These are phyloP conservation scores for Sphaerostilbella broomeana DNA, from an alignment of 2,329 filamentous ascomycete species.

Conservation along the genomic window DNA sequence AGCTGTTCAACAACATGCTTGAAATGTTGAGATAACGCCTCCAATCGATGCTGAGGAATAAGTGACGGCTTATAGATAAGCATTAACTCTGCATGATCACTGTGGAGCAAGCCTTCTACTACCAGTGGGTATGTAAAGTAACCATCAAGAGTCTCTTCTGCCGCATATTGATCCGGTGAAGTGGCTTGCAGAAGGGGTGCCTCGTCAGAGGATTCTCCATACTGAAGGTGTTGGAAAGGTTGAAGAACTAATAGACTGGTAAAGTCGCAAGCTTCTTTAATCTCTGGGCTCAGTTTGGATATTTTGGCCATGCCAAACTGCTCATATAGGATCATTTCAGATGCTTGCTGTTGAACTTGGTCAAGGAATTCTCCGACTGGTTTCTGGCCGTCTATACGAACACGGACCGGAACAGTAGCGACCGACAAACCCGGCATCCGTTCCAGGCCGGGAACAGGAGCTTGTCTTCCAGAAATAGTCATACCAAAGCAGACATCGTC, in stretches of 20 bases:
- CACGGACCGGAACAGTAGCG: constrained; percentile 12
- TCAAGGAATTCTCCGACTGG: constrained; percentile 9
- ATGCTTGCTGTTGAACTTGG: constrained; percentile 12
- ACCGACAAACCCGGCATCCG: constrained; percentile 15
- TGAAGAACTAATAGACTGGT: constrained; percentile 17
- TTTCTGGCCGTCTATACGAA: constrained; percentile 8
- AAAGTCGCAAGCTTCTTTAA: constrained; percentile 17
- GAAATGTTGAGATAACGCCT: constrained; percentile 8
- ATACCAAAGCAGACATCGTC: constrained; percentile 17
- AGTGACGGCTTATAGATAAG: constrained; percentile 3
- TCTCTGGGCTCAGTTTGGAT: constrained; percentile 12
- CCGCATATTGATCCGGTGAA: not conserved
- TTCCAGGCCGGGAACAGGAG: constrained; percentile 15
- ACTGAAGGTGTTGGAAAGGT: not conserved
- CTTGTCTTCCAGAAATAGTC: constrained; percentile 17
- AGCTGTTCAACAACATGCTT: constrained; percentile 9
- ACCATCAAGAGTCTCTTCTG: constrained; percentile 3
- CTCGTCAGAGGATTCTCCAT: not conserved
- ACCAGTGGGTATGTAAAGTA: constrained; percentile 12
- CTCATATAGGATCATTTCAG: constrained; percentile 16
- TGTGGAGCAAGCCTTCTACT: constrained; percentile 5
- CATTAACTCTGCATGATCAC: constrained; percentile 3
- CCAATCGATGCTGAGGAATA: not conserved
- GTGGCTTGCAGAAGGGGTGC: constrained; percentile 1
- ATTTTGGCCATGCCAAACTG: constrained; percentile 21